Percentiles rank a stretch among this genome's conserved stretches.
phyloP scores from a whole-genome alignment of 2,329 filamentous ascomycete species.

The Falciphora oryzae region DNA sequence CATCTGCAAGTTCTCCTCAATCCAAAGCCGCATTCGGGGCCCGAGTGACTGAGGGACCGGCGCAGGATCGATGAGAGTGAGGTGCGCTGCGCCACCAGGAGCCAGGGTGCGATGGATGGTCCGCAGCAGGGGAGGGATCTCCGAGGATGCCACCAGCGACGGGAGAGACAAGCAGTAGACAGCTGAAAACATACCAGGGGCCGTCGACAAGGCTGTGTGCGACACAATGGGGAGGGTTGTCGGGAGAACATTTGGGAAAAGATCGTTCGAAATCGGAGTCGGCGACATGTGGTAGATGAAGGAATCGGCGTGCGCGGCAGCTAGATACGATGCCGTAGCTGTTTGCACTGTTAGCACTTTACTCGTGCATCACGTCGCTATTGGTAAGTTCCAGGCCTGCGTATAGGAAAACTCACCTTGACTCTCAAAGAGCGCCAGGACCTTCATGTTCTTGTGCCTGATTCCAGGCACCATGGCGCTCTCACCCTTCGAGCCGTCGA shows the following conservation, averaged over 20 bases:
- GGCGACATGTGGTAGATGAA: slow-evolving; percentile 42
- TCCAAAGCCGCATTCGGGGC: slow-evolving; percentile 52
- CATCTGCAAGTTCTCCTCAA: slow-evolving; percentile 53
- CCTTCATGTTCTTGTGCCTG: slow-evolving; percentile 19
- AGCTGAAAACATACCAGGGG: slow-evolving; percentile 38
- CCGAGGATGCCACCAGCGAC: slow-evolving; percentile 47
- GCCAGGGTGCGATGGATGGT: slow-evolving; percentile 52
- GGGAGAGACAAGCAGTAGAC: slow-evolving; percentile 52
- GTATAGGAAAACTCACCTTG: slow-evolving; percentile 33
- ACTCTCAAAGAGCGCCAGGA: slow-evolving; percentile 47
- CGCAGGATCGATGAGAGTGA: slow-evolving; percentile 58
- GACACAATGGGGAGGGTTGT: slow-evolving; percentile 33
- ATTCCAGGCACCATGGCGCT: slow-evolving; percentile 7
- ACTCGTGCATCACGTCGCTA: no score
- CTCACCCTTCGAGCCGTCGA: slow-evolving; percentile 11
- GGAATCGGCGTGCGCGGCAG: slow-evolving; percentile 33
- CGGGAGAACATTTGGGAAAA: slow-evolving; percentile 35
- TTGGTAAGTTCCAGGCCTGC: no score
- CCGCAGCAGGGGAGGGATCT: slow-evolving; percentile 50
- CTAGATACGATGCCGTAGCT: slow-evolving; percentile 47
- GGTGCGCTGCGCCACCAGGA: slow-evolving; percentile 48
- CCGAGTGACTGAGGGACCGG: slow-evolving; percentile 52
- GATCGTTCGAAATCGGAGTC: slow-evolving; percentile 30
- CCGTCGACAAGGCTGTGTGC: slow-evolving; percentile 29
- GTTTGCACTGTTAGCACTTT: slow-evolving; percentile 11